These are phyloP conservation scores for Berberis thunbergii DNA, from an alignment of 164 flowering plant species.

Conservation along the genomic window DNA sequence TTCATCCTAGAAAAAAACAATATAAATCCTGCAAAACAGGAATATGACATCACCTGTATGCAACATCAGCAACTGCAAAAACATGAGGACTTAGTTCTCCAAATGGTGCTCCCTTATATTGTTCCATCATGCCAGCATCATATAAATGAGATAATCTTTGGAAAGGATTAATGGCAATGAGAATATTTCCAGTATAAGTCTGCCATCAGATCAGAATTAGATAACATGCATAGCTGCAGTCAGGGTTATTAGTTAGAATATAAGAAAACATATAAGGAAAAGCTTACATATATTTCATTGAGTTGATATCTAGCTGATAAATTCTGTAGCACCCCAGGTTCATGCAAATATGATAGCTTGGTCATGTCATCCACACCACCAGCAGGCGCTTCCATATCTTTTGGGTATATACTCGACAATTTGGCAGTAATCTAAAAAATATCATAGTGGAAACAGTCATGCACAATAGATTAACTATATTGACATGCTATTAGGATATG, in stretches of 20 bases:
- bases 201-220: conserved; percentile 30
- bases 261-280: background rate
- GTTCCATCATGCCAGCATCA: conserved; percentile 57
- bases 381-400: conserved; percentile 64
- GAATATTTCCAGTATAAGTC: conserved; percentile 85
- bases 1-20: background rate
- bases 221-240: conserved; percentile 1
- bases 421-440: conserved; percentile 40
- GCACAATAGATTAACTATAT: too few species aligned
- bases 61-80: conserved; percentile 80
- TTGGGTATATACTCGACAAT: conserved; percentile 53
- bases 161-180: conserved; percentile 82
- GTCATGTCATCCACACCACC: conserved; percentile 93
- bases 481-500: too few species aligned
- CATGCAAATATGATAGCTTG: conserved; percentile 69
- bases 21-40: background rate
- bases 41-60: conserved; percentile 45
- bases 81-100: conserved; percentile 79
- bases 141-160: conserved; percentile 56
- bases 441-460: background rate
- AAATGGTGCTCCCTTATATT: conserved; percentile 56
- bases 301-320: conserved; percentile 63
- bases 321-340: conserved; percentile 81
- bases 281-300: conserved; percentile 71
- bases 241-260: conserved; percentile 3